Base-by-base conservation (phyloP, 2,329 filamentous ascomycete species). In the Pseudovirgaria hyperparasitica region DNA sequence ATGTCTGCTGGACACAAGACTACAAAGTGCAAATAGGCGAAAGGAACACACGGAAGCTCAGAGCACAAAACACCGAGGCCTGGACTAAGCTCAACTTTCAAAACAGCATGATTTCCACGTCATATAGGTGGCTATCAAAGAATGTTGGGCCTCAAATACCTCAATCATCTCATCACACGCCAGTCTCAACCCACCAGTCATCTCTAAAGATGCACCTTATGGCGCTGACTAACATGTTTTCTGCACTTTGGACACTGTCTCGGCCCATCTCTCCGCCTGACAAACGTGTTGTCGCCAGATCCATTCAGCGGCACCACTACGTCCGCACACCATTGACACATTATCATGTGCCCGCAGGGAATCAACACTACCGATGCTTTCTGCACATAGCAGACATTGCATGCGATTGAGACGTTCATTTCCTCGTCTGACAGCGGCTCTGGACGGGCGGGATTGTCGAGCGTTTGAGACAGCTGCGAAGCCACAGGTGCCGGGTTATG, bases 281-380 rank as follows among this genome's bases (percentile, higher is more conserved):
- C n/a, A n/a, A n/a, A n/a, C n/a, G n/a, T n/a, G n/a, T n/a, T n/a
- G n/a, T n/a, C 11, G 60, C 59, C 17, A 57, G 41, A 38, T 61
- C 57, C 16, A 39, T 52, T 52, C 2, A 56, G 49, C 3, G 64
- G 64, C 18, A 63, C 53, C 23, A 62, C 55, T 26, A 63, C 55
- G 26, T 65, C 61, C 3, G 62, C 63, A 36, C 66, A 70, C 64
- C 64, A 70, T 20, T 55, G 48, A 39, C 66, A 70, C 53, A 70
- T 62, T 18, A 63, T 54, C 34, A 67, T 53, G 41, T 70, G 65
- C 1, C 66, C 66, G 33, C 66, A 71, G 1, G 66, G 66, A 19
- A 70, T 37, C 11, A 66, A 46, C 2, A 62, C 65, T 5, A 61
- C 60, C 32, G 69, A 61, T 1, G 67, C 61, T 2, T 62, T 25